phyloP scores from a whole-genome alignment of 805 yeast species.

The Candida patagonica region DNA sequence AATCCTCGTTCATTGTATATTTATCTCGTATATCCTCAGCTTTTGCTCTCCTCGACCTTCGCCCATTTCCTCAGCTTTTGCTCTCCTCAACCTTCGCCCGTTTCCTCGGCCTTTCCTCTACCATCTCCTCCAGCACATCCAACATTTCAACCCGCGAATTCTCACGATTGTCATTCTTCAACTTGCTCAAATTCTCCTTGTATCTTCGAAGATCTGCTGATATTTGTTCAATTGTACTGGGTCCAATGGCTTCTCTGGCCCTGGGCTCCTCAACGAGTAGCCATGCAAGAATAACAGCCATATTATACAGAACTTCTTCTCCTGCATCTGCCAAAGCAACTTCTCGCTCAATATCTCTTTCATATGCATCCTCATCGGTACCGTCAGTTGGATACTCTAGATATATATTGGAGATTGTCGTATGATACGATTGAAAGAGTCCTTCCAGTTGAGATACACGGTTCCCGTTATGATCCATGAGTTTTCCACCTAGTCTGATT shows the following conservation, averaged over 20 bases:
- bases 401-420: not conserved
- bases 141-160: too few species aligned
- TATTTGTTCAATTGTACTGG: too few species aligned
- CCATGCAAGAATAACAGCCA: conserved; percentile 1
- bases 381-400: not conserved
- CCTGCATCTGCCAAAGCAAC: conserved; percentile 7
- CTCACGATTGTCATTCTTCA: too few species aligned
- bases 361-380: not conserved
- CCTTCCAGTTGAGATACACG: not conserved
- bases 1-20: too few species aligned
- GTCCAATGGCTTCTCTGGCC: not conserved
- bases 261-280: conserved; percentile 31
- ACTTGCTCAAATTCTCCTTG: too few species aligned
- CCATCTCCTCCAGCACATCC: too few species aligned
- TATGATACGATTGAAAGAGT: not conserved
- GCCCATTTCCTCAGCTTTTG: too few species aligned
- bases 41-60: too few species aligned
- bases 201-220: too few species aligned
- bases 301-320: not conserved
- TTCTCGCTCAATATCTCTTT: conserved; percentile 6
- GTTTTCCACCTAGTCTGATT: conserved; percentile 7
- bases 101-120: too few species aligned
- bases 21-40: too few species aligned
- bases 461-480: conserved; percentile 5
- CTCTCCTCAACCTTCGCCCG: too few species aligned